Base-by-base conservation (phyloP, 2,329 filamentous ascomycete genomes). In the Daldinia sp. region DNA sequence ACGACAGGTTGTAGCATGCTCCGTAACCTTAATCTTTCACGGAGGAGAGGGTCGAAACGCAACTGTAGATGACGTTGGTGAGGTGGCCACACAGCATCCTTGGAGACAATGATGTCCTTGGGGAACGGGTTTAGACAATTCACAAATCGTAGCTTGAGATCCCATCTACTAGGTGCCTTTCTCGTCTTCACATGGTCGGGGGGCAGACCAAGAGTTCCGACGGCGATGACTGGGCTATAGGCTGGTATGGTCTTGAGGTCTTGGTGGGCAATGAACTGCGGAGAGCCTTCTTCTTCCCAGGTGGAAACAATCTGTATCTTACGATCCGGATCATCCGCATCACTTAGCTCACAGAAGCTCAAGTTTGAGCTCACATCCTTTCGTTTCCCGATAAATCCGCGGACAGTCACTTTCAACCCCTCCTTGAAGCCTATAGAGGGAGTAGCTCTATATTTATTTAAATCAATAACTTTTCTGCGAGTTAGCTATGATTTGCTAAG, bases 61-160 rank as follows among this genome's bases (percentile, higher is more conserved):
- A 99, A 83, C 70, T 98, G 93, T 15, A 97, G 79, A 76, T 98
- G 92, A 19, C 95, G 88, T 59, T 90, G 85, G 49, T 91, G 85
- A 0, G 89, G 86, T 0, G 90, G 84, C 72, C 95, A 97, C 0
- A 88, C 83, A 1, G 90, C 91, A 48, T 90, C 88, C 13, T 87
- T 80, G 1, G 90, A 91, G 64, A 96, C 87, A 61, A 95, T 89
- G 58, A 96, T 87, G 65, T 94, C 87, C 41, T 85, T 85, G 0
- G 91, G 87, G 56, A 96, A 92, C 0, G 84, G 78, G 69, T 94
- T 94, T 3, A 97, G 82, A 51, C 86, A 83, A 41, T 86, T 80
- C 7, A 96, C 83, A 2, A 83, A 82, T 47, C 84, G 79, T 15
- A 93, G 76, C 4, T 83, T 80, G 50, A 95, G 77, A 69, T 93